phyloP scores from a whole-genome alignment of 2,329 filamentous ascomycete genomes.

The Alternaria gaisen region DNA sequence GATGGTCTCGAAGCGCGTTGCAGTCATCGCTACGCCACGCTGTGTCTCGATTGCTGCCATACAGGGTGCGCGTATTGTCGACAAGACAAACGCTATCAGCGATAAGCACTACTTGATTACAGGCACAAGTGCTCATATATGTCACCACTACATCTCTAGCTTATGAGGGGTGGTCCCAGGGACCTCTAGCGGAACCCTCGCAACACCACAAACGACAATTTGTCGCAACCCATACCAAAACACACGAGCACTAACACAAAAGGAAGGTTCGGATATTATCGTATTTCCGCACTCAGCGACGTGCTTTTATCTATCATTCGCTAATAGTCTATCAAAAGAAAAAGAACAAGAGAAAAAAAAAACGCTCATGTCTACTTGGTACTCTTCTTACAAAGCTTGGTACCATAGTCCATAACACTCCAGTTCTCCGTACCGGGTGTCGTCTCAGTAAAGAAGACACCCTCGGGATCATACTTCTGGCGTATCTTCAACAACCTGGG shows the following conservation, averaged over 20 bases:
- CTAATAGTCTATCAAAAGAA: background rate
- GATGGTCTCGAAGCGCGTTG: background rate
- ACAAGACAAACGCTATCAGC: background rate
- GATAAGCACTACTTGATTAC: background rate
- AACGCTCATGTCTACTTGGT: background rate
- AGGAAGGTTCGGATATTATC: background rate
- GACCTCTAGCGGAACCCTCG: background rate
- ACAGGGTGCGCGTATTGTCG: background rate
- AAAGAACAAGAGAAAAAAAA: background rate
- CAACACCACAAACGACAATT: background rate
- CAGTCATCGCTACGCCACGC: background rate
- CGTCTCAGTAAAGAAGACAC: constrained; percentile 47
- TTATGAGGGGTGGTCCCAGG: background rate
- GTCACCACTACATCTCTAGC: background rate
- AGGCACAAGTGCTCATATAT: background rate
- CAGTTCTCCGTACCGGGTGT: constrained; percentile 49
- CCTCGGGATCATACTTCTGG: constrained; percentile 46
- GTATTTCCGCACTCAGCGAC: background rate
- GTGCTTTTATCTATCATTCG: background rate
- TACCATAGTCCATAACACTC: constrained; percentile 46
- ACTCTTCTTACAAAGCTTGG: constrained; percentile 44
- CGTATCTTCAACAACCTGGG: constrained; percentile 39
- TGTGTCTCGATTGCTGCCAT: background rate
- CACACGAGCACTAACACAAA: background rate
- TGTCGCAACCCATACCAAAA: background rate